Evolutionary conservation across 1,284 basidiomycete species (phyloP).

Genomic region (Wallemia mellicola): DNA sequence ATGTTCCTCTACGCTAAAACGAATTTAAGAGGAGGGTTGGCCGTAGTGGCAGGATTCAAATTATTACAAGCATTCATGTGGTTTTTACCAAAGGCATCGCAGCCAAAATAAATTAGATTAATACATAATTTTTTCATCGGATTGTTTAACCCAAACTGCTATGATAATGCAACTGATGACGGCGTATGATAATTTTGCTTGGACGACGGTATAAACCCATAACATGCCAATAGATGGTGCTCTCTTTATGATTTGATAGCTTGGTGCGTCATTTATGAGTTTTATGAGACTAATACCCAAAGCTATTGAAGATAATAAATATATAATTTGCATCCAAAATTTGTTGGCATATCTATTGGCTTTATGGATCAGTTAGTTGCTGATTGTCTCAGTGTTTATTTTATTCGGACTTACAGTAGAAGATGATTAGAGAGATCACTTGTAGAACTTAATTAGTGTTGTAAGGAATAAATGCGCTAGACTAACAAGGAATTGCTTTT

Average conservation of each 20-base stretch:
- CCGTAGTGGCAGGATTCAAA: background rate
- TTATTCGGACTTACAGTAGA: constrained; percentile 1
- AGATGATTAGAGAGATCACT: background rate
- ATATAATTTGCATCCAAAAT: background rate
- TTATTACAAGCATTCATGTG: background rate
- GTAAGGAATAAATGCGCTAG: too few relatives aligned
- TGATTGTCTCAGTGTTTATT: background rate
- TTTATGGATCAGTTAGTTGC: background rate
- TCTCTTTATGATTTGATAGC: background rate
- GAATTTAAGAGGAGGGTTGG: background rate
- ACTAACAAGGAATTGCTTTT: background rate
- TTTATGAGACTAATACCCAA: background rate
- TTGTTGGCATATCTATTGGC: background rate
- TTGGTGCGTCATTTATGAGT: background rate
- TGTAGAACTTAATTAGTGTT: too few relatives aligned
- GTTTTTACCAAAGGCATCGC: background rate
- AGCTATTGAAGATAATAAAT: background rate
- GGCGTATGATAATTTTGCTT: background rate
- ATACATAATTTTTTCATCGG: background rate
- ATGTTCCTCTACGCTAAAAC: constrained; percentile 7
- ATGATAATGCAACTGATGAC: background rate
- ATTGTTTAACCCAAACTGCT: background rate
- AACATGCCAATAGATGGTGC: background rate
- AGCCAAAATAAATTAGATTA: background rate
- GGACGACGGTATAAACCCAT: background rate